phyloP scores from a whole-genome alignment of 2,329 filamentous ascomycete genomes.

The Leptoxyphium fumago region DNA sequence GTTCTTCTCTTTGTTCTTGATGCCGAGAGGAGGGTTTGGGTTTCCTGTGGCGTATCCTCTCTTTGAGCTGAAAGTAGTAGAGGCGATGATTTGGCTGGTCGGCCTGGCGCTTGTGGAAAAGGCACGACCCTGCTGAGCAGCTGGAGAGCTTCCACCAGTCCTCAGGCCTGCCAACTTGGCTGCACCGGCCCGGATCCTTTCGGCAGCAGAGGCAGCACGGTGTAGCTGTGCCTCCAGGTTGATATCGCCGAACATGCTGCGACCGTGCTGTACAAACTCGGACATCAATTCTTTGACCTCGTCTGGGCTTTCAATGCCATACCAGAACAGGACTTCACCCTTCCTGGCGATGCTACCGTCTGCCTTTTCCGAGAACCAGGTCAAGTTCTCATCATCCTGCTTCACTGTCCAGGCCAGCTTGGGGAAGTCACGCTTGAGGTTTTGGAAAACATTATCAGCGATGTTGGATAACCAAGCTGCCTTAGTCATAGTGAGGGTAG shows the following conservation, averaged over 20 bases:
- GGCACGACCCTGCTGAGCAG: slow-evolving; percentile 45
- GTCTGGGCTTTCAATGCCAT: slow-evolving; percentile 67
- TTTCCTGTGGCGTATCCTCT: slow-evolving; percentile 50
- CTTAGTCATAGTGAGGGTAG: slow-evolving; percentile 86
- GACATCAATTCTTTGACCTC: slow-evolving; percentile 73
- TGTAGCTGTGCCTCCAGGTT: slow-evolving; percentile 79
- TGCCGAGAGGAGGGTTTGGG: slow-evolving; percentile 78
- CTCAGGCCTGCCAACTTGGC: slow-evolving; percentile 25
- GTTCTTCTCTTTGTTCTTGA: slow-evolving; percentile 74
- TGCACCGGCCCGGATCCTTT: slow-evolving; percentile 37
- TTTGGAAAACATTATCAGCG: slow-evolving; percentile 85
- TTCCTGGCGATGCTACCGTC: slow-evolving; percentile 71
- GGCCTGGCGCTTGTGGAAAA: slow-evolving; percentile 46
- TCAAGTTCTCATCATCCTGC: slow-evolving; percentile 88
- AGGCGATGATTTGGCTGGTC: slow-evolving; percentile 4
- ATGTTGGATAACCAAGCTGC: slow-evolving; percentile 89
- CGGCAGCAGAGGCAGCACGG: slow-evolving; percentile 57
- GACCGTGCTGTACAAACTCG: slow-evolving; percentile 69
- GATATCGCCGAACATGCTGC: slow-evolving; percentile 76
- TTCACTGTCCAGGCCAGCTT: slow-evolving; percentile 94
- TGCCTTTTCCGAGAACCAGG: slow-evolving; percentile 96
- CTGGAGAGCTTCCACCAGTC: slow-evolving; percentile 5
- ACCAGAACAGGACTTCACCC: slow-evolving; percentile 92
- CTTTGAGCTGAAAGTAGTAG: slow-evolving; percentile 9
- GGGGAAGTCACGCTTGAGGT: slow-evolving; percentile 85